Percentiles rank a stretch among this genome's conserved stretches.
Evolutionary conservation across 306 rosid species (phyloP).

Genomic region (Cicer judaicum): DNA sequence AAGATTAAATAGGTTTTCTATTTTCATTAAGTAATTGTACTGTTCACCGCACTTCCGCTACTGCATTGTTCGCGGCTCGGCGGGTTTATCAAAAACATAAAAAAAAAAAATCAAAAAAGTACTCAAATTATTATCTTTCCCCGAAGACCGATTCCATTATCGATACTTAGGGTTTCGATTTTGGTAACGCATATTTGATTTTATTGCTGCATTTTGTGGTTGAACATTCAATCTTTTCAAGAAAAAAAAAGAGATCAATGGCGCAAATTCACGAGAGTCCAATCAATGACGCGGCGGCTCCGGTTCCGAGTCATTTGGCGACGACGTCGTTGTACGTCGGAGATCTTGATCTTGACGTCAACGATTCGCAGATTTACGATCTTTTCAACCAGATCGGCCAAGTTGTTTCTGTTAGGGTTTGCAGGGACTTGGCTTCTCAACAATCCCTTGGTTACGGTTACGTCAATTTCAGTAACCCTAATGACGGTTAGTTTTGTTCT

Average conservation of each 20-base stretch:
- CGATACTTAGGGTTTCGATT: slow-evolving; percentile 30
- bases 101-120: slow-evolving; percentile 38
- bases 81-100: slow-evolving; percentile 39
- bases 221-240: slow-evolving; percentile 11
- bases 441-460: slow-evolving; percentile 81
- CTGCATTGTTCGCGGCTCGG: slow-evolving; percentile 38
- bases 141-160: background rate
- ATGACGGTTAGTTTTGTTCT: slow-evolving; percentile 55
- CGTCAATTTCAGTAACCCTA: slow-evolving; percentile 66
- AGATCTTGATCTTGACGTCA: slow-evolving; percentile 66
- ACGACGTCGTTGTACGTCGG: slow-evolving; percentile 76
- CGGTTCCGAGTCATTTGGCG: slow-evolving; percentile 47
- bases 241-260: slow-evolving; percentile 39
- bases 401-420: slow-evolving; percentile 69
- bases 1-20: background rate
- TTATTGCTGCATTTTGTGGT: background rate
- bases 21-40: background rate
- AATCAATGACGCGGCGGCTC: slow-evolving; percentile 38
- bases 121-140: background rate
- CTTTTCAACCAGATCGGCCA: slow-evolving; percentile 66
- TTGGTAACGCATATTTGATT: background rate
- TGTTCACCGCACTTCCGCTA: background rate
- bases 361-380: slow-evolving; percentile 73
- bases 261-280: slow-evolving; percentile 61
- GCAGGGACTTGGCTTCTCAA: slow-evolving; percentile 68